Evolutionary conservation across 495 filamentous ascomycete genomes (phyloP).

Genomic region (Podospora pseudopauciseta): DNA sequence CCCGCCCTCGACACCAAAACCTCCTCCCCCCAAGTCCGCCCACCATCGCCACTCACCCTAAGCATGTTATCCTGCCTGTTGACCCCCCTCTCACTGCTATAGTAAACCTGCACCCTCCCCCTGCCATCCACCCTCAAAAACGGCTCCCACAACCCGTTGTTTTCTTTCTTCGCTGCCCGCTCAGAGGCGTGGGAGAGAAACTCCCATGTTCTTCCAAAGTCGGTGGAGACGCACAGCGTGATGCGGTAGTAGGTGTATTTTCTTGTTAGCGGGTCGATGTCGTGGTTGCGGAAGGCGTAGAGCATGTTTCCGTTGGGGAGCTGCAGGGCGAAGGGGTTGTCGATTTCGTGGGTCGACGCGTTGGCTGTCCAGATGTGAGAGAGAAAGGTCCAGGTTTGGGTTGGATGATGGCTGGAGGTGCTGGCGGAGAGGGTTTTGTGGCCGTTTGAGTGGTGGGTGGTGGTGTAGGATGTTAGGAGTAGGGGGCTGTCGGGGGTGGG

Average conservation of each 20-base stretch:
- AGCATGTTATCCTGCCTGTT: constrained; percentile 20
- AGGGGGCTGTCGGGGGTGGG: not conserved
- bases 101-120: constrained; percentile 17
- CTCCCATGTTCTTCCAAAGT: constrained; percentile 6
- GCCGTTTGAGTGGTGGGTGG: no score
- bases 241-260: constrained; percentile 39
- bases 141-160: constrained; percentile 21
- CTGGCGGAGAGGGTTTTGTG: not conserved
- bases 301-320: constrained; percentile 48
- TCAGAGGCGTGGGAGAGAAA: constrained; percentile 15
- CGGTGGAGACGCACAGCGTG: constrained; percentile 14
- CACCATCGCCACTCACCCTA: constrained; percentile 1
- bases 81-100: constrained; percentile 12
- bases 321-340: constrained; percentile 58
- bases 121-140: constrained; percentile 14
- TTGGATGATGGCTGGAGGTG: constrained; percentile 33
- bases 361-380: constrained; percentile 34
- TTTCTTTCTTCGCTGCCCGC: not conserved
- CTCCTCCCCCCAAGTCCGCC: constrained; percentile 10
- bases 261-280: constrained; percentile 32
- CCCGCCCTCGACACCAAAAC: not conserved
- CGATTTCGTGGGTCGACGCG: constrained; percentile 47
- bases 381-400: constrained; percentile 37
- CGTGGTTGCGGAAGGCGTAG: constrained; percentile 60
- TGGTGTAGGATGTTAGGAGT: not conserved